phyloP scores from a whole-genome alignment of 129 eudicot species.

The Helichrysum umbraculigerum region DNA sequence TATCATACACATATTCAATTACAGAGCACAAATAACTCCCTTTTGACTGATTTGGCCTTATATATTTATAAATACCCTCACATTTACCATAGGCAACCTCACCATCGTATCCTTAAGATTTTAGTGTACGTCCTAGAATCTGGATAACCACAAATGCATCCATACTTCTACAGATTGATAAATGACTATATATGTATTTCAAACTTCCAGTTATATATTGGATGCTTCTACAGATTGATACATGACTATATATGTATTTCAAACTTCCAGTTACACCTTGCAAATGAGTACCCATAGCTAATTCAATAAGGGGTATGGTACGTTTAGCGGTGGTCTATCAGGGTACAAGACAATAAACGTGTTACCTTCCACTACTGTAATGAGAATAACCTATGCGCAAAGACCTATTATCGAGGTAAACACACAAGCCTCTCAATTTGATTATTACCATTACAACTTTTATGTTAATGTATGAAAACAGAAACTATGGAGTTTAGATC shows the following conservation, averaged over 20 bases:
- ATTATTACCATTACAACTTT: no score
- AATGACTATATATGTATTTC: background rate
- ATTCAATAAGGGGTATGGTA: background rate
- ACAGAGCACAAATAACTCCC: background rate
- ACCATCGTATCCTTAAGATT: background rate
- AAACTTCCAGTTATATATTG: no score
- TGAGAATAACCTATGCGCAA: no score
- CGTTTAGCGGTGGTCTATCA: background rate
- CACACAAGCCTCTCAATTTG: no score
- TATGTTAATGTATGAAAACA: no score
- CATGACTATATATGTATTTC: no score
- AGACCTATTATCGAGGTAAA: no score
- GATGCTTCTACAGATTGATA: no score
- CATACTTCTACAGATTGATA: background rate
- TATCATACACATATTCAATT: background rate
- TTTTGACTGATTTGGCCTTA: background rate
- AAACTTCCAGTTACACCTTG: conserved; percentile 3
- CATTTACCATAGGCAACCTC: background rate
- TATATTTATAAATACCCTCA: background rate
- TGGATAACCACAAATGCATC: background rate
- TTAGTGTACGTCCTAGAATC: background rate
- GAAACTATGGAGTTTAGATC: no score
- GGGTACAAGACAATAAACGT: no score
- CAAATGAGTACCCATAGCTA: background rate
- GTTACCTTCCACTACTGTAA: background rate